Conservation (phyloP, 768 basidiomycete genomes). For the Hygrocybe coccinea region DNA sequence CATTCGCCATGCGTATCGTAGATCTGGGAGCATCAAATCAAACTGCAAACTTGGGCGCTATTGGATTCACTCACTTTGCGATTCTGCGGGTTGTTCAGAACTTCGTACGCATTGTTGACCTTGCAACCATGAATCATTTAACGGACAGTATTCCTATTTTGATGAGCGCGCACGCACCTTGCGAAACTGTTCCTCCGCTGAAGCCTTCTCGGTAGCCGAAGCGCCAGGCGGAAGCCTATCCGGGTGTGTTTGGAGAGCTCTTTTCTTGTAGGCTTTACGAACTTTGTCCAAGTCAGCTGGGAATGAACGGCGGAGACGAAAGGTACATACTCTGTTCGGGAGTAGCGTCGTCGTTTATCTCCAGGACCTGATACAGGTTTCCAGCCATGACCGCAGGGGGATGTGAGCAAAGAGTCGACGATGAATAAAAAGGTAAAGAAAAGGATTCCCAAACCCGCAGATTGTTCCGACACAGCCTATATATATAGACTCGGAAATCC, state of each 20-base stretch:
- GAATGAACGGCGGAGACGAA: neutral
- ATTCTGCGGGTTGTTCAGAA: constrained; percentile 57
- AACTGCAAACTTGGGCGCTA: neutral
- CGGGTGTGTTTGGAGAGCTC: constrained; percentile 70
- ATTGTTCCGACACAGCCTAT: neutral
- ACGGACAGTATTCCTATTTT: neutral
- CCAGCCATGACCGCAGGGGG: constrained; percentile 40
- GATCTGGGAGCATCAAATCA: constrained; percentile 32
- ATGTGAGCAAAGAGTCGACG: neutral
- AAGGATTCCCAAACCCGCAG: neutral
- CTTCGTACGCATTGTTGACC: constrained; percentile 78
- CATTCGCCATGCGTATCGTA: constrained; percentile 72
- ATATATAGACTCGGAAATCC: no score
- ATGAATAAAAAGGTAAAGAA: neutral
- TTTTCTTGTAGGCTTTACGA: constrained; percentile 72
- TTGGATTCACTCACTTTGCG: constrained; percentile 40
- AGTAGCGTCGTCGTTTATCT: constrained; percentile 48
- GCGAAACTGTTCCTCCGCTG: constrained; percentile 54
- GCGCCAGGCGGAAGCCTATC: constrained; percentile 58
- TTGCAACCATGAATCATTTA: constrained; percentile 23
- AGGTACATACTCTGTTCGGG: constrained; percentile 56
- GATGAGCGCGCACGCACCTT: constrained; percentile 24
- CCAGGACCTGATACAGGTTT: constrained; percentile 62
- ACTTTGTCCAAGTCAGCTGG: constrained; percentile 38
- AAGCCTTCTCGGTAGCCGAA: constrained; percentile 53